phyloP scores from a whole-genome alignment of 805 yeast species.

The Teunomyces atbi region DNA sequence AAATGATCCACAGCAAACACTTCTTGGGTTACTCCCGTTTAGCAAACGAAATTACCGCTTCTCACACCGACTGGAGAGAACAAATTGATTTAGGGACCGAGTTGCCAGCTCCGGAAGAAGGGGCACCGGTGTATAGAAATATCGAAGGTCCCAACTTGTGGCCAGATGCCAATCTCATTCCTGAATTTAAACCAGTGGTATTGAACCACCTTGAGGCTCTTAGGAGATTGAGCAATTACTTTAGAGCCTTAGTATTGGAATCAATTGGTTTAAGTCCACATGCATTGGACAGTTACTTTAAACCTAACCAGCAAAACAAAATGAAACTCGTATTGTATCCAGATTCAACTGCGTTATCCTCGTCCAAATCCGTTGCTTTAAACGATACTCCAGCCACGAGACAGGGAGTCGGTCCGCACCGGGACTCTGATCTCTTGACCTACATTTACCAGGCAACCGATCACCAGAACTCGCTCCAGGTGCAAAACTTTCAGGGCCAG shows the following conservation, averaged over 20 bases:
- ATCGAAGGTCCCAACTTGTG: conserved; percentile 59
- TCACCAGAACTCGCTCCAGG: conserved; percentile 51
- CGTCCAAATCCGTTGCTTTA: conserved; percentile 20
- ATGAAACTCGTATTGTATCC: conserved; percentile 62
- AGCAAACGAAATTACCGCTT: conserved; percentile 58
- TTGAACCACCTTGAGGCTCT: conserved; percentile 45
- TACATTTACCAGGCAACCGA: conserved; percentile 57
- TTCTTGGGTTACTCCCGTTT: conserved; percentile 57
- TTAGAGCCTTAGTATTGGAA: conserved; percentile 52
- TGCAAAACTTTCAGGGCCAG: conserved; percentile 51
- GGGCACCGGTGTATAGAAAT: conserved; percentile 44
- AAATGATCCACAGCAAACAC: conserved; percentile 56
- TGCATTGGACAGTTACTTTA: conserved; percentile 49
- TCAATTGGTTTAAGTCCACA: conserved; percentile 48
- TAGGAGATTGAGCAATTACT: conserved; percentile 39
- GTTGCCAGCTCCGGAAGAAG: conserved; percentile 39
- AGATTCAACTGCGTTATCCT: conserved; percentile 30
- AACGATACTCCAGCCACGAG: conserved; percentile 26
- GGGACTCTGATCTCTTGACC: conserved; percentile 63
- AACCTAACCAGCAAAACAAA: conserved; percentile 49
- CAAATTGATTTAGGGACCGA: conserved; percentile 61
- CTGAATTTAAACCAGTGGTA: conserved; percentile 43
- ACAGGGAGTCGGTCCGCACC: conserved; percentile 65
- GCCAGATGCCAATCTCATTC: conserved; percentile 44
- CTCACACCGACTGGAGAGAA: conserved; percentile 56